Evolutionary conservation across 805 yeast genomes (phyloP).

Genomic region (Candida ponderosae): DNA sequence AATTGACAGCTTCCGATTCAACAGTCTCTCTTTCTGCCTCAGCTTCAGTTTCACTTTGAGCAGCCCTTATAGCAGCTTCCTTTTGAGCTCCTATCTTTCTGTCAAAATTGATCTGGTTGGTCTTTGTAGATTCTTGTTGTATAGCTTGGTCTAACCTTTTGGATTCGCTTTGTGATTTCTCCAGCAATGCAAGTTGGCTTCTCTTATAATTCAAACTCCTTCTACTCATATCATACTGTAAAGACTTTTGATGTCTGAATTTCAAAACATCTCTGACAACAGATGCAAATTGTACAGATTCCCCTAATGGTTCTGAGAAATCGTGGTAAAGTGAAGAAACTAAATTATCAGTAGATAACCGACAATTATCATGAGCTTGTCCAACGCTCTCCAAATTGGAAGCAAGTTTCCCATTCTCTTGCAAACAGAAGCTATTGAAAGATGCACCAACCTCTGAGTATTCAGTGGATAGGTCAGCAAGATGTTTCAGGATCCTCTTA

Average conservation of each 20-base stretch:
- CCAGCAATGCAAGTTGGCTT: slow-evolving; percentile 26
- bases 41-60: neutral
- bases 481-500: slow-evolving; percentile 41
- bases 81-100: slow-evolving; percentile 15
- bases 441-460: slow-evolving; percentile 68
- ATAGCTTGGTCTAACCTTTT: slow-evolving; percentile 29
- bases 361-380: slow-evolving; percentile 71
- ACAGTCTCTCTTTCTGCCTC: neutral
- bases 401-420: slow-evolving; percentile 33
- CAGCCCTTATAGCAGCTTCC: slow-evolving; percentile 2
- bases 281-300: slow-evolving; percentile 57
- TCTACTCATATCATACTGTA: slow-evolving; percentile 35
- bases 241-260: slow-evolving; percentile 42
- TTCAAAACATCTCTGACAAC: slow-evolving; percentile 48
- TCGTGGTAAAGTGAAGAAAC: slow-evolving; percentile 47
- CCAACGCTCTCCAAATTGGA: slow-evolving; percentile 71
- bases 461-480: slow-evolving; percentile 49
- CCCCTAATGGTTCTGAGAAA: slow-evolving; percentile 62
- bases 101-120: slow-evolving; percentile 21
- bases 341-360: slow-evolving; percentile 41
- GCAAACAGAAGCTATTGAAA: slow-evolving; percentile 51
- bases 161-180: slow-evolving; percentile 35
- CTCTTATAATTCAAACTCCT: slow-evolving; percentile 28
- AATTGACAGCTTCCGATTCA: neutral
- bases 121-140: slow-evolving; percentile 13